Base-by-base conservation (phyloP, 805 yeast genomes). In the Saturnispora saitoi region DNA sequence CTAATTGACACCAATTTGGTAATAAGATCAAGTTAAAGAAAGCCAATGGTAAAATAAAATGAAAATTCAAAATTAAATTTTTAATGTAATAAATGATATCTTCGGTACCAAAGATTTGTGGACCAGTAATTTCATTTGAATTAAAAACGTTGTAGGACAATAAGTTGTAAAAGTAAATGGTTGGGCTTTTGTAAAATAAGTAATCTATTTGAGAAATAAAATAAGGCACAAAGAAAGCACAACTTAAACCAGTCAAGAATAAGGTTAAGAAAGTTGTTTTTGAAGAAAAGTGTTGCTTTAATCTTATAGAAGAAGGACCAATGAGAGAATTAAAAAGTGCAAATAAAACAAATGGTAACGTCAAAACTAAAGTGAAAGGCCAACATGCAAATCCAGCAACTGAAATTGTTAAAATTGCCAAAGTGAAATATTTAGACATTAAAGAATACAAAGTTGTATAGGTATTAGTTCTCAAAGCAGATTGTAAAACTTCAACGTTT, bases 101-200 rank as follows among this genome's bases (percentile, higher is more conserved):
- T 63, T 90, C 97, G 5, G 77, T 77, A 26, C 97, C 97, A 66
- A 89, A 91, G 22, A 91, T 88, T 51, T 86, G 82, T 1, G 97
- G 97, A 0, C 97, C 97, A 24, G 86, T 72, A 6, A 75, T 75
- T 38, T 78, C 85, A 49, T 72, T 70, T 0, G 95, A 80, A 59
- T 71, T 63, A 49, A 83, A 66, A 1, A 90, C 96, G 58, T 91
- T 90, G 66, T 91, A 91, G 20, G 79, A 64, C 4, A 89, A 82
- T 53, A 89, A 89, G 60, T 90, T 91, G 55, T 82, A 69, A 0
- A 96, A 90, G 2, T 90, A 95, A 28, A 86, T 72, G 1, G 76
- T 72, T 7, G 78, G 60, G 44, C 73, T 75, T 7, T 76, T 71
- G 61, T 88, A 90, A 52, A 81, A 78, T 12, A 65, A 56, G 2